phyloP scores from a whole-genome alignment of 202 grass and related monocot species.

The Zizania palustris region DNA sequence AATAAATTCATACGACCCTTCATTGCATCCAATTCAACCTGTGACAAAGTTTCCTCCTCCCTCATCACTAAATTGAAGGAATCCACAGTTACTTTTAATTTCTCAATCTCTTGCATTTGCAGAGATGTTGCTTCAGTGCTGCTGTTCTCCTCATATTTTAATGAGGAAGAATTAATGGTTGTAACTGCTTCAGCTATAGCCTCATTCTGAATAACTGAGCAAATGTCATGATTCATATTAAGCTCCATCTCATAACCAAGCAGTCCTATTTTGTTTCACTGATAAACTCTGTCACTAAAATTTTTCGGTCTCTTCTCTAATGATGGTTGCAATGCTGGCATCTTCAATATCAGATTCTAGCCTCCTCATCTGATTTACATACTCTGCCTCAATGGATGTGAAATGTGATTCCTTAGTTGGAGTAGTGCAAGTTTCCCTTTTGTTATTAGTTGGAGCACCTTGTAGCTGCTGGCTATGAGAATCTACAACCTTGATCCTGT shows the following conservation, averaged over 20 bases:
- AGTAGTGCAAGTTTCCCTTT: constrained; percentile 20
- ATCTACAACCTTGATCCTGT: constrained; percentile 41
- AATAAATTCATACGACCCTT: constrained; percentile 42
- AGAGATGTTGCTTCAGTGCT: constrained; percentile 27
- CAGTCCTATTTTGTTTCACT: constrained; percentile 38
- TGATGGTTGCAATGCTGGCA: constrained; percentile 33
- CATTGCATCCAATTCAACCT: constrained; percentile 42
- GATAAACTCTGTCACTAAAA: constrained; percentile 51
- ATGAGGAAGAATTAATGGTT: constrained; percentile 45
- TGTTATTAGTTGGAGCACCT: constrained; percentile 36
- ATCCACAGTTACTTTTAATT: constrained; percentile 49
- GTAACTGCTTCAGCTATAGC: constrained; percentile 46
- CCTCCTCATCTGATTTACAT: constrained; percentile 29
- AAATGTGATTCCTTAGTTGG: constrained; percentile 15
- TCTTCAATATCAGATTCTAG: constrained; percentile 57
- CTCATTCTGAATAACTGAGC: constrained; percentile 50
- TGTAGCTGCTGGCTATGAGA: constrained; percentile 45
- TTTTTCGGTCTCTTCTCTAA: constrained; percentile 49
- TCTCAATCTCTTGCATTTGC: constrained; percentile 53
- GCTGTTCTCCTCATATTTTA: constrained; percentile 41
- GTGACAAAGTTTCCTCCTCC: constrained; percentile 48
- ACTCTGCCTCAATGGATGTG: constrained; percentile 34
- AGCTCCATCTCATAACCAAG: constrained; percentile 50
- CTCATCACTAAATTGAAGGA: constrained; percentile 41
- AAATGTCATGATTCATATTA: constrained; percentile 44